Percentiles rank a stretch among this genome's conserved stretches.
phyloP scores from a whole-genome alignment of 164 flowering plant species.

The Piper betle region DNA sequence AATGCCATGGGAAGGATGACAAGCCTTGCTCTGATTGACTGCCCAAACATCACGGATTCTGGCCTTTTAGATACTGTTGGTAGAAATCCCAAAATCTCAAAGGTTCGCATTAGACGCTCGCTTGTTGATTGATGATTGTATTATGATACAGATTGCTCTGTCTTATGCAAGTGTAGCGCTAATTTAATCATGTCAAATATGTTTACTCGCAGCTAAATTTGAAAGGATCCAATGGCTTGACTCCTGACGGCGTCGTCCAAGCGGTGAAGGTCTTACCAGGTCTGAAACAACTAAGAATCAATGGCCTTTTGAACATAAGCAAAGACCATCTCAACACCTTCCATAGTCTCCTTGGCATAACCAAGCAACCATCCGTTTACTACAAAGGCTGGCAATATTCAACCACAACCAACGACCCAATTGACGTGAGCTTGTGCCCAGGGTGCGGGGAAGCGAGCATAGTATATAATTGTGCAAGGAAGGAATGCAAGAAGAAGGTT shows the following conservation, averaged over 20 bases:
- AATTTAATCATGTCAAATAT: background rate
- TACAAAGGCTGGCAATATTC: background rate
- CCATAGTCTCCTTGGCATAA: slow-evolving; percentile 12
- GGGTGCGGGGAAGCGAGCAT: slow-evolving; percentile 37
- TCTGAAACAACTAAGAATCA: slow-evolving; percentile 28
- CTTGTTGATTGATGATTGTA: too few species aligned
- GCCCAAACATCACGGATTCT: slow-evolving; percentile 48
- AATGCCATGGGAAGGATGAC: slow-evolving; percentile 47
- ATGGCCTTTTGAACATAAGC: slow-evolving; percentile 36
- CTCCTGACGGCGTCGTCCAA: slow-evolving; percentile 46
- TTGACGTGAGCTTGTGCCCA: slow-evolving; percentile 65
- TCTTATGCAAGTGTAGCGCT: too few species aligned
- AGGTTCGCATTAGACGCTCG: slow-evolving; percentile 15
- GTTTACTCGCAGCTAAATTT: slow-evolving; percentile 36
- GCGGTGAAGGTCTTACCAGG: slow-evolving; percentile 33
- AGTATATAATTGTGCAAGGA: slow-evolving; percentile 58
- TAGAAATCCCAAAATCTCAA: slow-evolving; percentile 40
- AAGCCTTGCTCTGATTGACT: slow-evolving; percentile 36
- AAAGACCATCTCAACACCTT: slow-evolving; percentile 38
- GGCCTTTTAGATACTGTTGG: slow-evolving; percentile 38
- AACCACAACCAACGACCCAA: background rate
- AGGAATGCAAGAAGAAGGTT: slow-evolving; percentile 25
- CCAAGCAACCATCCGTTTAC: slow-evolving; percentile 1
- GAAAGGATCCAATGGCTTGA: slow-evolving; percentile 55
- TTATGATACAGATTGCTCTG: too few species aligned